Evolutionary conservation across 495 filamentous ascomycete species (phyloP).

Genomic region (Podospora pseudoanserina): DNA sequence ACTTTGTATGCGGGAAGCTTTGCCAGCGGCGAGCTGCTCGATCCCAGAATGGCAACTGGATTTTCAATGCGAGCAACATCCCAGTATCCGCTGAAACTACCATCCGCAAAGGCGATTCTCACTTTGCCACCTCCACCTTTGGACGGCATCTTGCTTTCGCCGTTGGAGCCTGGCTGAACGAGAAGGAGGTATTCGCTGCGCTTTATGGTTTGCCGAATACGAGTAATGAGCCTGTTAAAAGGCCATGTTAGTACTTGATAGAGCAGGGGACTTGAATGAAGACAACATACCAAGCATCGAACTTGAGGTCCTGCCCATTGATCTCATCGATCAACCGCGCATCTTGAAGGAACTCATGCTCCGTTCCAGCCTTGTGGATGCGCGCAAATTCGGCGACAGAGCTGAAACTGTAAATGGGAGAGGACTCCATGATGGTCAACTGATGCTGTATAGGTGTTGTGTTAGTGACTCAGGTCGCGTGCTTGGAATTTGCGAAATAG

Average conservation of each 20-base stretch:
- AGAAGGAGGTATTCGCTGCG: background rate
- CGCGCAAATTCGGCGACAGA: slow-evolving; percentile 4
- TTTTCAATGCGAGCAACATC: background rate
- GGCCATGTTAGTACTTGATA: background rate
- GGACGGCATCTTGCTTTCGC: background rate
- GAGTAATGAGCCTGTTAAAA: background rate
- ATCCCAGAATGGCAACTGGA: background rate
- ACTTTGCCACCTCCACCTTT: background rate
- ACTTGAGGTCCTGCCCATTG: slow-evolving; percentile 6
- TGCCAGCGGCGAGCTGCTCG: background rate
- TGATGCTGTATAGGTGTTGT: background rate
- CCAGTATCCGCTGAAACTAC: background rate
- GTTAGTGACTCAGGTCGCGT: background rate
- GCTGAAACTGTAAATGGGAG: background rate
- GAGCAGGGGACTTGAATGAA: background rate
- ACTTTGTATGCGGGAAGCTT: background rate
- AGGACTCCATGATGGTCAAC: background rate
- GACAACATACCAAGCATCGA: slow-evolving; percentile 9
- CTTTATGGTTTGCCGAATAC: background rate
- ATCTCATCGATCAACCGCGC: background rate
- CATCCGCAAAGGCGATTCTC: background rate
- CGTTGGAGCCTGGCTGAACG: background rate
- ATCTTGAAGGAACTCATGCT: slow-evolving; percentile 8
- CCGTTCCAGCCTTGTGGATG: slow-evolving; percentile 13
- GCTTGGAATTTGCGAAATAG: background rate